These are phyloP conservation scores for Beauveria rudraprayagi DNA, from an alignment of 2,329 filamentous ascomycete species.

Conservation along the genomic window DNA sequence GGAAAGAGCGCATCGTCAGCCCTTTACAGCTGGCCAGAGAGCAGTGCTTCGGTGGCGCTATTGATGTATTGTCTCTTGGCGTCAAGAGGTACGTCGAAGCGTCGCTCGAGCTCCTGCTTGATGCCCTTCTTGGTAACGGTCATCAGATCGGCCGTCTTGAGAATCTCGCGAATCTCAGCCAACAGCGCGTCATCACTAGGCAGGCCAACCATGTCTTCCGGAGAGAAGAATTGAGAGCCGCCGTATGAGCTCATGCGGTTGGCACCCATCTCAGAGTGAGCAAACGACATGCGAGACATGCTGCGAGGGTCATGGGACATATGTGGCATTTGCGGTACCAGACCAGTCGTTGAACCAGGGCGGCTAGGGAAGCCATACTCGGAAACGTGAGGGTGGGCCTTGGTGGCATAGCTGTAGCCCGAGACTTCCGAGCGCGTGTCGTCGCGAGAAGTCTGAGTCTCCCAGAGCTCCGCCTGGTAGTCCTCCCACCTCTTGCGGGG, in stretches of 20 bases:
- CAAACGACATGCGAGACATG: constrained; percentile 69
- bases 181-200: constrained; percentile 85
- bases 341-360: constrained; percentile 46
- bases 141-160: constrained; percentile 91
- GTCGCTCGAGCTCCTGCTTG: constrained; percentile 83
- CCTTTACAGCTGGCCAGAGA: constrained; percentile 64
- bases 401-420: constrained; percentile 91
- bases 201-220: constrained; percentile 64
- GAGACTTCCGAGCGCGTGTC: constrained; percentile 82
- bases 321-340: constrained; percentile 38
- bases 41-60: constrained; percentile 72
- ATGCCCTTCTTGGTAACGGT: constrained; percentile 97
- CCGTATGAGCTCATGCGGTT: constrained; percentile 56
- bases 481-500: constrained; percentile 99
- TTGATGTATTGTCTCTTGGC: constrained; percentile 89
- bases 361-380: constrained; percentile 63
- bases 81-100: constrained; percentile 82
- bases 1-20: not conserved
- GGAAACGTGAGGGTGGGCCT: constrained; percentile 55
- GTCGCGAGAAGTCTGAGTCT: constrained; percentile 75
- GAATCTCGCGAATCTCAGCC: constrained; percentile 88
- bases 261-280: constrained; percentile 57
- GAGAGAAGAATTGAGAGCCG: constrained; percentile 49
- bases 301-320: constrained; percentile 41
- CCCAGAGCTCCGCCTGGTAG: constrained; percentile 96